Evolutionary conservation across 768 basidiomycete genomes (phyloP).

Genomic region (Cystofilobasidium ferigula): DNA sequence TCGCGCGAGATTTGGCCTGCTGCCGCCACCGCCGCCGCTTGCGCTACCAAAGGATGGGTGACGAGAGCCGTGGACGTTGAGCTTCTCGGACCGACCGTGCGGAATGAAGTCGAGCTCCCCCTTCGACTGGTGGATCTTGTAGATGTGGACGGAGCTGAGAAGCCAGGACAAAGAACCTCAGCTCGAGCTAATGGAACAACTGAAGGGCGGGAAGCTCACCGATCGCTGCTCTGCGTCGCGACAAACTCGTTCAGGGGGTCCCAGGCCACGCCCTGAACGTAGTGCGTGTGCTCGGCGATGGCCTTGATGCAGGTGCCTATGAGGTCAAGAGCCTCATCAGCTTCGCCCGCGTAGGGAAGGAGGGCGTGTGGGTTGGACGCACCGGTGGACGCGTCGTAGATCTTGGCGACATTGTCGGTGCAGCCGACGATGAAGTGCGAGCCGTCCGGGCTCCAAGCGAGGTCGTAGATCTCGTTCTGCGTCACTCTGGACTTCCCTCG

Average conservation of each 20-base stretch:
- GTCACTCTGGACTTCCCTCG: slow-evolving; percentile 52
- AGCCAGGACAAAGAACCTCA: neutral
- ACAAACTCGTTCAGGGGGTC: slow-evolving; percentile 95
- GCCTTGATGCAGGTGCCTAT: slow-evolving; percentile 76
- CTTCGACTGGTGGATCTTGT: slow-evolving; percentile 65
- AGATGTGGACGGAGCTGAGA: slow-evolving; percentile 72
- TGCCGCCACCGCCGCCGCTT: no score
- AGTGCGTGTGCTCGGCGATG: slow-evolving; percentile 88
- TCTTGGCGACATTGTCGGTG: slow-evolving; percentile 85
- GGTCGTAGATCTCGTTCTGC: slow-evolving; percentile 91
- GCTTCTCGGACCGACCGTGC: slow-evolving; percentile 27
- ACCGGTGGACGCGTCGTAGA: slow-evolving; percentile 69
- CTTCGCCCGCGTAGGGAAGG: neutral
- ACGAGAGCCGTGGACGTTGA: slow-evolving; percentile 38
- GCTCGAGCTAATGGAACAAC: neutral
- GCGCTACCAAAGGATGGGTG: slow-evolving; percentile 37
- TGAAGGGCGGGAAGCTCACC: slow-evolving; percentile 38
- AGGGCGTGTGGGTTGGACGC: slow-evolving; percentile 30
- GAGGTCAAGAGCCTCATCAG: slow-evolving; percentile 21
- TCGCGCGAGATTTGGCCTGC: slow-evolving; percentile 34
- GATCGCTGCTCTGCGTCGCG: slow-evolving; percentile 91
- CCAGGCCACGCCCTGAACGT: slow-evolving; percentile 98
- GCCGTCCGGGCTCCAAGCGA: slow-evolving; percentile 93
- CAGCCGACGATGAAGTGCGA: slow-evolving; percentile 92
- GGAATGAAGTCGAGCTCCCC: slow-evolving; percentile 72